Percentiles rank a stretch among this genome's conserved stretches.
Conservation (phyloP, 148 eudicot species). For the Camellia lanceoleosa region DNA sequence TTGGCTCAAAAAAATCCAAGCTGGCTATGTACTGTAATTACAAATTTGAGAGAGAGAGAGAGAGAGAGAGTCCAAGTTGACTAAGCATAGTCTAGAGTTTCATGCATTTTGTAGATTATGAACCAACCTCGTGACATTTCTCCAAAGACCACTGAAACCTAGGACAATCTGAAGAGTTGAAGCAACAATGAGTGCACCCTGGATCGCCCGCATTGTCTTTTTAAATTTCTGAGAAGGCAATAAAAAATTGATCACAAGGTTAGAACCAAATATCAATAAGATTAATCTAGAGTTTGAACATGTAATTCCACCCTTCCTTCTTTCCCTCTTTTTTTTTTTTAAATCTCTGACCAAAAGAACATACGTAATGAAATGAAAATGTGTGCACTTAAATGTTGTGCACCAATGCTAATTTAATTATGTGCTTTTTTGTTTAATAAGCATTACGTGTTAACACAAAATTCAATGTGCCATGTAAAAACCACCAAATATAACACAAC, state of each 20-base stretch:
- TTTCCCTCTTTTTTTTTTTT: neutral
- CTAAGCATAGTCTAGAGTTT: neutral
- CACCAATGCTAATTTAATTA: constrained; percentile 54
- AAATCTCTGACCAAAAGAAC: neutral
- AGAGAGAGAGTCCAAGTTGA: neutral
- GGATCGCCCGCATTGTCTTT: constrained; percentile 78
- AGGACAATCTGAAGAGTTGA: constrained; percentile 91
- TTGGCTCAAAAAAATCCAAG: constrained; percentile 7
- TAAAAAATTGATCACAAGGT: neutral
- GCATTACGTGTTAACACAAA: neutral
- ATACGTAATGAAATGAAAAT: neutral
- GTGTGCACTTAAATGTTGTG: neutral
- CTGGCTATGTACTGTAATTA: neutral
- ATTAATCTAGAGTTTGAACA: neutral
- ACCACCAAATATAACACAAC: neutral
- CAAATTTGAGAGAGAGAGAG: neutral
- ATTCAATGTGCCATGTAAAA: neutral
- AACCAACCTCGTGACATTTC: constrained; percentile 75
- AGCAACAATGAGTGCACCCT: constrained; percentile 95
- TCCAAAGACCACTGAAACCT: constrained; percentile 99
- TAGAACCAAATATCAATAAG: neutral
- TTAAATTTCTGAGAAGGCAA: constrained; percentile 61
- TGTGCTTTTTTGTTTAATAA: neutral
- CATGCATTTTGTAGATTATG: neutral
- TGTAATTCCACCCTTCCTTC: constrained; percentile 17